A percentile compares a stretch with the other conserved stretches of the same genome.
phyloP scores from a whole-genome alignment of 176 grass and related monocot species.

The Eremochloa ophiuroides region DNA sequence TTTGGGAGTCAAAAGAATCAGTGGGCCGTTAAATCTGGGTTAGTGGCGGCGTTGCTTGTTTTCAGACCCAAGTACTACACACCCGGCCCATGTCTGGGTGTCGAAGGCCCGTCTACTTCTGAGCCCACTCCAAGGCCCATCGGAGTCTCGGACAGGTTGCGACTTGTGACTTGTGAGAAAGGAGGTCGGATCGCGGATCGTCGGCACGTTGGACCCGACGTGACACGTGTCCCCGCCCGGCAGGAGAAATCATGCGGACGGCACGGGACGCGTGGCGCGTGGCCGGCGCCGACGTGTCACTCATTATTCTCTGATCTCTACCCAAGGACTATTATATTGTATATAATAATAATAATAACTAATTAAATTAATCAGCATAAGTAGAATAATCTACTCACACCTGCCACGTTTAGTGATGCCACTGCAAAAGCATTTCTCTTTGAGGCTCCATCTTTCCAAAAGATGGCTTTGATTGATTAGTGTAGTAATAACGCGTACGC shows the following conservation, averaged over 20 bases:
- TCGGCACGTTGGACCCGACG: background rate
- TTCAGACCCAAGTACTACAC: background rate
- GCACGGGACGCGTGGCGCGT: background rate
- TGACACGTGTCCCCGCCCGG: background rate
- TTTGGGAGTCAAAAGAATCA: background rate
- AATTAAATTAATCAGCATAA: background rate
- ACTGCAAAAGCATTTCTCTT: background rate
- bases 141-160: background rate
- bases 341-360: too few species aligned
- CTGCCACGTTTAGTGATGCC: background rate
- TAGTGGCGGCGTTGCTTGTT: background rate
- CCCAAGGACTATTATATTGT: background rate
- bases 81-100: rapidly evolving
- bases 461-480: background rate
- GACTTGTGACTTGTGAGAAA: too few species aligned
- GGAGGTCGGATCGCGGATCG: background rate
- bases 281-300: background rate
- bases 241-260: background rate
- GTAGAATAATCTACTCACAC: background rate
- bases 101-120: background rate
- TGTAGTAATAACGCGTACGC: slow-evolving; percentile 3
- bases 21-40: background rate
- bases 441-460: background rate
- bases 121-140: background rate
- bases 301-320: background rate